These are phyloP conservation scores for Rosa lucieae DNA, from an alignment of 306 rosid genomes.

Conservation along the genomic window DNA sequence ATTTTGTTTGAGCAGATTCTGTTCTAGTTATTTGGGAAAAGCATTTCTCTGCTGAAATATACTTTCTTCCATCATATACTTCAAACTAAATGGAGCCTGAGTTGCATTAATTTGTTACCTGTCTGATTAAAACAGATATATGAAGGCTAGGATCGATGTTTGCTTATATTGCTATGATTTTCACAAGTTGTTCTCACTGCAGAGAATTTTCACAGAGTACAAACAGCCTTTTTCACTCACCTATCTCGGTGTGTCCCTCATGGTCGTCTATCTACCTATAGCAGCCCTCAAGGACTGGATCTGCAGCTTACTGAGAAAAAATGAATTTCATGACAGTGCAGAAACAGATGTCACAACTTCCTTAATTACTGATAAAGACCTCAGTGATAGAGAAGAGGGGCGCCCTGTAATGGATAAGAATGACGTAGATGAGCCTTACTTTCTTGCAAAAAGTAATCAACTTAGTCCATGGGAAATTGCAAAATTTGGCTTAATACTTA, in stretches of 20 bases:
- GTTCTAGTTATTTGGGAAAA: background rate
- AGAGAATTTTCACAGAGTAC: conserved; percentile 67
- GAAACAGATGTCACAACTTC: conserved; percentile 21
- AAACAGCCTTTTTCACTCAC: conserved; percentile 73
- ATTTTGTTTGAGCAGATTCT: background rate
- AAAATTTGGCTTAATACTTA: conserved; percentile 51
- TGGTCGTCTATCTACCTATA: conserved; percentile 58
- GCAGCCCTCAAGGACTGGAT: conserved; percentile 54
- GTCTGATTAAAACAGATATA: background rate
- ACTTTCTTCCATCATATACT: background rate
- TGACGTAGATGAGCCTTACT: conserved; percentile 33
- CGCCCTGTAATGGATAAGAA: conserved; percentile 23
- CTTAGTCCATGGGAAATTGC: conserved; percentile 54
- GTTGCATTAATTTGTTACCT: background rate
- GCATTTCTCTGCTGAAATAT: background rate
- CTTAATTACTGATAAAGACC: conserved; percentile 44
- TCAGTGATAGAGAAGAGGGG: conserved; percentile 59
- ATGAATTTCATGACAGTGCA: conserved; percentile 26
- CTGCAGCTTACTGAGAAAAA: conserved; percentile 30
- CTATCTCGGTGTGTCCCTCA: conserved; percentile 62
- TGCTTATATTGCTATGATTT: conserved; percentile 7
- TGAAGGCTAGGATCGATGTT: background rate
- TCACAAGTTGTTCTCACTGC: conserved; percentile 26
- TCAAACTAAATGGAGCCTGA: background rate
- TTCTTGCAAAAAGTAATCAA: conserved; percentile 34